phyloP scores from a whole-genome alignment of 208 protist genomes.

The Zelonia costaricensis region DNA sequence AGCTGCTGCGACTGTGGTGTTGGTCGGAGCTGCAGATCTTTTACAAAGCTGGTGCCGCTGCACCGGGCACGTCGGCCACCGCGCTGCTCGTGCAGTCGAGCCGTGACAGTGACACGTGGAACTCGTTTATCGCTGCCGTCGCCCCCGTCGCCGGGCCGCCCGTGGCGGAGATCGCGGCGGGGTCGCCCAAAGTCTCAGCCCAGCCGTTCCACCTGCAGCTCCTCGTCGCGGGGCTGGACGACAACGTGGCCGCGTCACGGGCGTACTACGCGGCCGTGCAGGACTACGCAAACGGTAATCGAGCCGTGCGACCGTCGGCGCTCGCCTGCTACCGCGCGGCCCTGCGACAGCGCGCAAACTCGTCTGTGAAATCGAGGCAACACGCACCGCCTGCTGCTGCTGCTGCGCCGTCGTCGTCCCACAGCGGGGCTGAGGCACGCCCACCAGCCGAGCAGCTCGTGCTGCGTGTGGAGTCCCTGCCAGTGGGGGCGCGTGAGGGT shows the following conservation, averaged over 20 bases:
- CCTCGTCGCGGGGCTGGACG: constrained; percentile 42
- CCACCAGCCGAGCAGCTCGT: constrained; percentile 13
- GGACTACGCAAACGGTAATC: constrained; percentile 15
- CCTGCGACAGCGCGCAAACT: not conserved
- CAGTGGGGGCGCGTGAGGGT: no score
- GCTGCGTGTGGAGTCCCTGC: constrained; percentile 19
- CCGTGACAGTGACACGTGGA: constrained; percentile 39
- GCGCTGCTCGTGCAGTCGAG: constrained; percentile 17
- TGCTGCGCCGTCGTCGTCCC: no score
- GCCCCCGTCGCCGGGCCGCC: constrained; percentile 55
- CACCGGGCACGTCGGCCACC: not conserved
- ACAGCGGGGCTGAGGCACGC: not conserved
- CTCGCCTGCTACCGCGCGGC: constrained; percentile 8
- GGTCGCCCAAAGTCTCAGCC: constrained; percentile 34
- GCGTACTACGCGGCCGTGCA: constrained; percentile 19
- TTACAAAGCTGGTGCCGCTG: constrained; percentile 20
- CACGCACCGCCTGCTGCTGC: no score
- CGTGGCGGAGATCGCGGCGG: constrained; percentile 42
- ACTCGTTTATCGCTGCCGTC: constrained; percentile 42
- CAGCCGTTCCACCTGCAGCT: constrained; percentile 58
- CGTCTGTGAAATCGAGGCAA: no score
- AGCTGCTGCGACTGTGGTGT: constrained; percentile 61
- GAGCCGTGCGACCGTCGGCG: constrained; percentile 12
- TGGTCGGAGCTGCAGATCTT: constrained; percentile 32
- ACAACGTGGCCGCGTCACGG: constrained; percentile 15